phyloP scores from a whole-genome alignment of 1,139 yeast species.

The Candida sp. region DNA sequence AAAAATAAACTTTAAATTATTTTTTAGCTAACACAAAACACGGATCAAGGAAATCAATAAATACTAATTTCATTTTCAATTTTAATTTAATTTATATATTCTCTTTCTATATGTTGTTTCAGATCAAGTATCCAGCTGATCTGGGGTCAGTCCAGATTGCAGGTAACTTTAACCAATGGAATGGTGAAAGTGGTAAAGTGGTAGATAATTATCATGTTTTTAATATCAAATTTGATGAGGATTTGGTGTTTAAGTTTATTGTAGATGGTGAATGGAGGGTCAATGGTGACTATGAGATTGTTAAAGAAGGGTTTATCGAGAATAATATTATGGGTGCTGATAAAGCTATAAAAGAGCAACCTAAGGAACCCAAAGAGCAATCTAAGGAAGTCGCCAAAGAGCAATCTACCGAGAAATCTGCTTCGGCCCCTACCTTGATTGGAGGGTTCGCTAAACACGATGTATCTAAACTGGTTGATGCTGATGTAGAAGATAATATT shows the following conservation, averaged over 20 bases:
- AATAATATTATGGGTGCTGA: constrained; percentile 32
- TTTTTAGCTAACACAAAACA: neutral
- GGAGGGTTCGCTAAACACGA: neutral
- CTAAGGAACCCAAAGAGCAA: neutral
- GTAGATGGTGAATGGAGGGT: constrained; percentile 35
- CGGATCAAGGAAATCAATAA: neutral
- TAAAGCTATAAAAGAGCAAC: constrained; percentile 16
- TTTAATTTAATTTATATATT: neutral
- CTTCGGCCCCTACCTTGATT: neutral
- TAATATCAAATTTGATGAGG: constrained; percentile 16
- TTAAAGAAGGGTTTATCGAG: constrained; percentile 32
- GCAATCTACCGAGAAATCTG: neutral
- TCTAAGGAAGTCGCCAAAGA: neutral
- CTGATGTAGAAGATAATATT: neutral
- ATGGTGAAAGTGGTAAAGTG: constrained; percentile 15
- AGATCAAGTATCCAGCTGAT: constrained; percentile 10
- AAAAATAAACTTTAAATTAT: neutral
- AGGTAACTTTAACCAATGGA: constrained; percentile 44
- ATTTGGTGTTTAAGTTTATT: constrained; percentile 33
- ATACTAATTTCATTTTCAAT: neutral
- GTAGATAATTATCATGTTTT: constrained; percentile 14
- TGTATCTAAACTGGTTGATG: neutral
- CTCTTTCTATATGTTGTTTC: neutral
- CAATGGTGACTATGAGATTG: constrained; percentile 21
- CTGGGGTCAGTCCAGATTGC: constrained; percentile 31